Conservation (phyloP, 371 early-diverging fungal species). For the Capniomyces stellatus region DNA sequence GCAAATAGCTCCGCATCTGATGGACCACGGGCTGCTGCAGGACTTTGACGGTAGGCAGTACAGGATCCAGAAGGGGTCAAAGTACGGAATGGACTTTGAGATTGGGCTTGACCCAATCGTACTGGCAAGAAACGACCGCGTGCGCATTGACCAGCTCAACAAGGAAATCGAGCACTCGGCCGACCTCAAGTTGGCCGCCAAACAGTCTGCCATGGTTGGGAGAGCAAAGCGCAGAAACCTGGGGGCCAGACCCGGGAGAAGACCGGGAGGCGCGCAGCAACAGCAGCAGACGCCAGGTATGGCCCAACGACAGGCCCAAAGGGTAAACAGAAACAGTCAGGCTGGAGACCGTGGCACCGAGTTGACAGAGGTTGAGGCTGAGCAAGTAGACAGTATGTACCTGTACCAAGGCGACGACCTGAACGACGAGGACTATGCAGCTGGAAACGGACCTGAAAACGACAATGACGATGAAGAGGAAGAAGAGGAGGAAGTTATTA, state of each 20-base stretch:
- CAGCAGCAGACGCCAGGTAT: background rate
- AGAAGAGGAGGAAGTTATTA: background rate
- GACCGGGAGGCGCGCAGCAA: background rate
- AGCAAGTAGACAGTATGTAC: no score
- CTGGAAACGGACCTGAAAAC: slow-evolving; percentile 27
- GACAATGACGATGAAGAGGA: slow-evolving; percentile 11
- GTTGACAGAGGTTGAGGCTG: no score
- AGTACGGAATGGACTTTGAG: slow-evolving; percentile 38
- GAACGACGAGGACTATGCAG: slow-evolving; percentile 27
- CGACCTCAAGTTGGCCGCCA: background rate
- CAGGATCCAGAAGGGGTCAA: slow-evolving; percentile 36
- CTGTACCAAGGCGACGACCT: slow-evolving; percentile 26
- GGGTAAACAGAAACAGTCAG: no score
- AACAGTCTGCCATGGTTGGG: background rate
- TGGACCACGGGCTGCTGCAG: slow-evolving; percentile 38
- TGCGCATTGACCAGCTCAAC: slow-evolving; percentile 25
- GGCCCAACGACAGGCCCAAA: background rate
- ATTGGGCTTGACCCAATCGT: slow-evolving; percentile 27
- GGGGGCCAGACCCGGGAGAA: background rate
- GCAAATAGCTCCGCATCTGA: slow-evolving; percentile 43
- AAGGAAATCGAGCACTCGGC: slow-evolving; percentile 13
- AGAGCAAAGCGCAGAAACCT: background rate
- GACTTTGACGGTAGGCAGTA: slow-evolving; percentile 51
- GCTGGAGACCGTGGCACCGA: no score
- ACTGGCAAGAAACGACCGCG: slow-evolving; percentile 28